Evolutionary conservation across 495 filamentous ascomycete species (phyloP), one percentile per base, ranked within the genome.

Genomic region (Evernia prunastri): DNA sequence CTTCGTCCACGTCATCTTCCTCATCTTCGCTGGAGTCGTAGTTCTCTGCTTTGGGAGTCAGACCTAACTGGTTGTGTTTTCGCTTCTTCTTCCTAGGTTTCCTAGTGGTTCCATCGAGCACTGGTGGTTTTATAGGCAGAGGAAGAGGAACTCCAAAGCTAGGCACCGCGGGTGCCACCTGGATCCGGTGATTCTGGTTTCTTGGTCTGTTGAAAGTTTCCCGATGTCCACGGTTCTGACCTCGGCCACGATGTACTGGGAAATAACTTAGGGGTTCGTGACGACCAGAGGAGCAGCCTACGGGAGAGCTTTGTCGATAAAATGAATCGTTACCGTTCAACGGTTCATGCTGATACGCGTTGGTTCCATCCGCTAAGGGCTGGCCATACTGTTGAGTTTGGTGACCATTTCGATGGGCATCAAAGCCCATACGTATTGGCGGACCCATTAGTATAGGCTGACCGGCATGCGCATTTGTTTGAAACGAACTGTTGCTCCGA

Each of bases 61-160:
- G 73, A 25, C 91, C 91, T 12, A 96, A 83, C 37, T 88, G 86
- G 58, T 94, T 92, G 51, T 86, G 85, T 71, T 85, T 86, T 56
- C 87, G 78, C 79, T 89, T 89, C 78, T 89, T 89, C 72, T 92
- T 93, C 75, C 87, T 88, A 31, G 74, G 72, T 65, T 80, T 81
- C n/a, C 72, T 70, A 10, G 71, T 63, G 8, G 66, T 64, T 51
- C 76, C 75, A 18, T 69, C 74, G n/a, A 74, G 74, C 0, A 77
- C 75, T 47, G 84, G 83, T 66, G 86, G 84, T 77, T 87, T 86
- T 67, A 86, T 79, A 6, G 82, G 80, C 33, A 68, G 60, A 36
- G 62, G 56, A n/a, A 85, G 67, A 60, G 79, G 75, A 59, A 79
- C 78, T 4, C 83, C 83, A 68, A 86, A 87, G 69, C 84, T 87